Conservation (phyloP, 2,329 filamentous ascomycete genomes). For the Clonostachys solani region DNA sequence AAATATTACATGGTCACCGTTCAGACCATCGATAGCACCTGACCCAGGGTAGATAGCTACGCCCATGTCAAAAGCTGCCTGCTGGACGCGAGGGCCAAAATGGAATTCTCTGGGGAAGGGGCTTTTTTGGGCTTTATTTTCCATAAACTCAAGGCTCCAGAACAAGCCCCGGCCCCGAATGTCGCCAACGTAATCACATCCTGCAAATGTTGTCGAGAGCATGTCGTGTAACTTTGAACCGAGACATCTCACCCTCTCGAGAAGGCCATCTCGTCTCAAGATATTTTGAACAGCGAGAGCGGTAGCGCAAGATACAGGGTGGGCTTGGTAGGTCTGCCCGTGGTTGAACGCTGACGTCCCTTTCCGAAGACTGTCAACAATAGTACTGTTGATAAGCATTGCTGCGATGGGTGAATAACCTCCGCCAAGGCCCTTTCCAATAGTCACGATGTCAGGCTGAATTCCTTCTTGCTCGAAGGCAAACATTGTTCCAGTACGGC, state of each 20-base stretch:
- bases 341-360: conserved; percentile 47
- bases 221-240: conserved; percentile 18
- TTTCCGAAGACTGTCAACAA: conserved; percentile 4
- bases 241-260: conserved; percentile 20
- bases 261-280: conserved; percentile 23
- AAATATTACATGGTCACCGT: conserved; percentile 66
- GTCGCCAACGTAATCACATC: conserved; percentile 20
- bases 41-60: conserved; percentile 56
- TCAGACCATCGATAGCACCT: conserved; percentile 54
- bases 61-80: conserved; percentile 18
- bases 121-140: conserved; percentile 23
- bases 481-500: conserved; percentile 54
- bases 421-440: conserved; percentile 56
- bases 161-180: conserved; percentile 37
- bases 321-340: conserved; percentile 49
- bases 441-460: conserved; percentile 50
- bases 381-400: conserved; percentile 38
- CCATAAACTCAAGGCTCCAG: conserved; percentile 41
- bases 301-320: conserved; percentile 27
- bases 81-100: conserved; percentile 18
- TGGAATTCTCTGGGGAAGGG: conserved; percentile 22
- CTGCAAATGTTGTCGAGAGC: conserved; percentile 7
- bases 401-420: conserved; percentile 54
- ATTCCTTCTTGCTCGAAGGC: conserved; percentile 49
- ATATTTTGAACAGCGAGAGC: conserved; percentile 31